Evolutionary conservation across 257 asterid genomes (phyloP).

Genomic region (Scutellaria baicalensis): DNA sequence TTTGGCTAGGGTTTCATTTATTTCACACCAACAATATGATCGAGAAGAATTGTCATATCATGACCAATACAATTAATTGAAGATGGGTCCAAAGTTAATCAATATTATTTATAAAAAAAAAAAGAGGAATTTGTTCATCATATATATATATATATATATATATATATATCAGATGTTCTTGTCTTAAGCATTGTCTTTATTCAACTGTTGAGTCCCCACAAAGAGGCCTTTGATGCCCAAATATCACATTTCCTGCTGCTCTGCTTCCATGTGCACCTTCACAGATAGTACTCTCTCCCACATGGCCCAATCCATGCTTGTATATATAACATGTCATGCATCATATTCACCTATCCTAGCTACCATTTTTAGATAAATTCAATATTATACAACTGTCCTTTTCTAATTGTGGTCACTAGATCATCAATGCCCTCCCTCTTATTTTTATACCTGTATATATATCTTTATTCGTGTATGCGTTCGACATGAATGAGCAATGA

Average conservation of each 20-base stretch:
- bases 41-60: not conserved
- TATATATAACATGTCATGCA: slow-evolving; percentile 31
- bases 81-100: not conserved
- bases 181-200: slow-evolving; percentile 17
- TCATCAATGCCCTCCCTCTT: not conserved
- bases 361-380: too few relatives aligned
- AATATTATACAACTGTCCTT: slow-evolving; percentile 20
- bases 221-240: not conserved
- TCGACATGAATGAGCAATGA: too few relatives aligned
- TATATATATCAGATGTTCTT: not conserved
- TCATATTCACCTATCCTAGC: too few relatives aligned
- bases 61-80: not conserved
- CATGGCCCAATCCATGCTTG: slow-evolving; percentile 32
- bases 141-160: too few relatives aligned
- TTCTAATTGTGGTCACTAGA: slow-evolving; percentile 16
- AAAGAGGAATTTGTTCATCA: too few relatives aligned
- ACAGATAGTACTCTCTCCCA: slow-evolving; percentile 18
- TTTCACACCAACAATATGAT: not conserved
- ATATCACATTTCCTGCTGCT: slow-evolving; percentile 22
- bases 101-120: not conserved
- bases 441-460: not conserved
- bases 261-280: slow-evolving; percentile 46
- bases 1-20: too few relatives aligned
- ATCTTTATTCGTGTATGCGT: not conserved
- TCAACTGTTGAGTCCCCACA: slow-evolving; percentile 18